phyloP scores from a whole-genome alignment of 1,284 basidiomycete genomes.

The Leccinum griseonigrum region DNA sequence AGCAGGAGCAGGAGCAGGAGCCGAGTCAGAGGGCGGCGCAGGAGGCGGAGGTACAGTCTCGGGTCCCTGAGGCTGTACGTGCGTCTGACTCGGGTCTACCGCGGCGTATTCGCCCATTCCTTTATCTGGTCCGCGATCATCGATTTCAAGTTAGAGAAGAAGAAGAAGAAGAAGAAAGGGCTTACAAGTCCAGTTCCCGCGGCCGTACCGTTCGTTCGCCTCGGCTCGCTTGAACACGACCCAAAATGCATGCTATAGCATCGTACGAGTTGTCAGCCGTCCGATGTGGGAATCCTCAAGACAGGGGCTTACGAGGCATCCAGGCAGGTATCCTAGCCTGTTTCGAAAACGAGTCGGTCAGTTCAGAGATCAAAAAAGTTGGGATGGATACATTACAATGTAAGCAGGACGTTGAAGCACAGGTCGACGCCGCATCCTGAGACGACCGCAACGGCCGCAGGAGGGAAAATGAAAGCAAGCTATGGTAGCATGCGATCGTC shows the following conservation, averaged over 20 bases:
- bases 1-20: not conserved
- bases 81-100: not conserved
- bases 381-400: conserved; percentile 41
- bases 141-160: not conserved
- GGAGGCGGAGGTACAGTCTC: not conserved
- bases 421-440: conserved; percentile 67
- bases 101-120: conserved; percentile 24
- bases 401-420: conserved; percentile 68
- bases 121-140: conserved; percentile 3
- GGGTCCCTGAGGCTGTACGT: not conserved
- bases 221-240: conserved; percentile 68
- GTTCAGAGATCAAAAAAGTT: not conserved
- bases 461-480: conserved; percentile 70
- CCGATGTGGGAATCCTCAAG: not conserved
- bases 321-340: conserved; percentile 73
- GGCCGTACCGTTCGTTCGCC: conserved; percentile 69
- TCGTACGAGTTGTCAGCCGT: not conserved
- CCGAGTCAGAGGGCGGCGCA: not conserved
- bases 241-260: conserved; percentile 55
- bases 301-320: conserved; percentile 49
- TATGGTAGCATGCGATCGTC: conserved; percentile 24
- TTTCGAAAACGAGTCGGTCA: not conserved
- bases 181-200: conserved; percentile 63
- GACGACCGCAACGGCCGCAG: conserved; percentile 58
- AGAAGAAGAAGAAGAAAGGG: conserved; percentile 1